Evolutionary conservation across 2,329 filamentous ascomycete species (phyloP), one percentile per base, ranked within the genome.

Genomic region (Aureobasidium sp.): DNA sequence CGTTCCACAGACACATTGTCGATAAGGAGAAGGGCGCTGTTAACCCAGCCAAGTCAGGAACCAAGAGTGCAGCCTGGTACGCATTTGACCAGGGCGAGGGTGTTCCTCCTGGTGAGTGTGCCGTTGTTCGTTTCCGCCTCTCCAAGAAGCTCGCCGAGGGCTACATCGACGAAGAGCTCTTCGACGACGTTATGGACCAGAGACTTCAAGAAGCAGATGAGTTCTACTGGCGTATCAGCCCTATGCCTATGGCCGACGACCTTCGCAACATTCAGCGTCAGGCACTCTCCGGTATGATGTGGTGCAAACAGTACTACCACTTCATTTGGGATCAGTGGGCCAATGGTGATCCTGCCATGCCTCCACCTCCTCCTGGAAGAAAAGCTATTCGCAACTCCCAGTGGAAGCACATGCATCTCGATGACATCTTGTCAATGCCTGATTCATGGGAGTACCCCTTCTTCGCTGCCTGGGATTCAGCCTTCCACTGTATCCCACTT

Each of bases 361-460:
- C 92, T 47, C 89, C 93, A 36, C 94, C 94, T 29, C 93, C 93
- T 0, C 80, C 88, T 0, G 82, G 84, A 42, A 84, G 93, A 61
- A 96, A 94, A 74, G 81, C 84, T 2, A 83, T 97, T 62, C 86
- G 93, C 64, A 97, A 97, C 72, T 79, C 84, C 41, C 86, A 95
- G 65, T 97, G 94, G 94, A 95, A 89, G 71, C 93, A 97, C 74
- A 86, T 97, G 82, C 84, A 97, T 74, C 85, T 96, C 68, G 94
- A 97, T 67, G 93, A 97, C 72, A 91, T 97, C 65, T 75, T 97
- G 37, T 97, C 93, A 0, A 97, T 97, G 93, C 94, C 93, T 0
- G 93, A 97, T 74, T 96, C 92, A 0, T 97, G 93, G 93, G 93
- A 97, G 71, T 97, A 97, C 69, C 93, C 93, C 0, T 97, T 97